Evolutionary conservation across 805 yeast species (phyloP), one percentile per base, ranked within the genome.

Genomic region (Dipodascopsis uninucleata): DNA sequence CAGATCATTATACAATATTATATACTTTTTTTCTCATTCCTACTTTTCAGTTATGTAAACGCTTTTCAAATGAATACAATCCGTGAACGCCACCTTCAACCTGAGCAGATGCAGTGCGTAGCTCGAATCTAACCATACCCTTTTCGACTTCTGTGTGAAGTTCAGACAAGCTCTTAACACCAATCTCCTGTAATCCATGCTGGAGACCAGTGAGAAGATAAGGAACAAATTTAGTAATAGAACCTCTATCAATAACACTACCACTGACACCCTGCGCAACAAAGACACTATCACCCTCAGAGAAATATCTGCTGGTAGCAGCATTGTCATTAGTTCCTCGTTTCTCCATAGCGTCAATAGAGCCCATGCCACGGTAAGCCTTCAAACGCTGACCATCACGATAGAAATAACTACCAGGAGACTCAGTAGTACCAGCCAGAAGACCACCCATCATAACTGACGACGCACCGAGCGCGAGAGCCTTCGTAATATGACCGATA

Each of bases 181-280:
- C 98, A 68, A 93, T 87, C 68, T 93, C 98, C 77, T 93, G 98
- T 69, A 94, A 85, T 65, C 98, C 90, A 70, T 93, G 98, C 77
- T 93, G 97, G 65, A 93, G 77, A 70, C 98, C 98, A 60, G 84
- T 82, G 78, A 75, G 84, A 68, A 93, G 73, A 75, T 93, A 93
- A 58, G 98, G 98, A 56, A 93, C 71, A 65, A 88, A 93, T 72
- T 90, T 93, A 66, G 80, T 79, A 66, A 93, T 76, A 34, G 97
- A 88, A 61, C 98, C 98, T 70, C 90, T 86, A 75, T 93, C 98
- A 58, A 88, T 82, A 61, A 93, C 98, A 29, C 95, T 76, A 61
- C 98, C 98, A 52, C 94, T 78, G 58, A 93, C 98, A 78, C 98
- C 98, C 75, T 93, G 98, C 44, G 98, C 98, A 58, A 93, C 98